These are phyloP conservation scores for Fusarium nanum DNA, from an alignment of 2,329 filamentous ascomycete species.

Conservation along the genomic window DNA sequence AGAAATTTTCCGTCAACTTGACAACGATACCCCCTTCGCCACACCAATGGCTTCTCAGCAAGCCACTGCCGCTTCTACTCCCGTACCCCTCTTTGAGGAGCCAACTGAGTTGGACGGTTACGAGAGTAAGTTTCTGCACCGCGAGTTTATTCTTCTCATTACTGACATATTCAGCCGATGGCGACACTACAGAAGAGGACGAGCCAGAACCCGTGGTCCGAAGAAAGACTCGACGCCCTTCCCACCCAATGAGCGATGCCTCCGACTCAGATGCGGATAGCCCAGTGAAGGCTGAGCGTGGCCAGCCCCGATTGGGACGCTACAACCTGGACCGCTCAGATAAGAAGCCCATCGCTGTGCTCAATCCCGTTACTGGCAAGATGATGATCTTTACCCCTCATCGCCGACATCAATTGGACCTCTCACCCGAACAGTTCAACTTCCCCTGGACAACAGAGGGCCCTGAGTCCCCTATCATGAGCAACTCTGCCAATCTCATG, in stretches of 20 bases:
- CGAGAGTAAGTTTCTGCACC: slow-evolving; percentile 64
- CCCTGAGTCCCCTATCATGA: slow-evolving; percentile 68
- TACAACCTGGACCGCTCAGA: slow-evolving; percentile 66
- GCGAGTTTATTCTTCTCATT: slow-evolving; percentile 32
- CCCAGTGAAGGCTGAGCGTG: slow-evolving; percentile 60
- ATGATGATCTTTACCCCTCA: slow-evolving; percentile 73
- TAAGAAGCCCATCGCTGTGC: slow-evolving; percentile 68
- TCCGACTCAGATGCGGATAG: slow-evolving; percentile 64
- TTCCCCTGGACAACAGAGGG: slow-evolving; percentile 58
- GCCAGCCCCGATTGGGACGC: slow-evolving; percentile 65
- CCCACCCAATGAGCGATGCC: slow-evolving; percentile 52
- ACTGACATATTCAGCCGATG: slow-evolving; percentile 65
- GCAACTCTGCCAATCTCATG: slow-evolving; percentile 80
- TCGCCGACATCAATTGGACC: slow-evolving; percentile 60
- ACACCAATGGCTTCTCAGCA: slow-evolving; percentile 54
- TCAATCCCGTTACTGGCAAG: slow-evolving; percentile 68
- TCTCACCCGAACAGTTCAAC: slow-evolving; percentile 67
- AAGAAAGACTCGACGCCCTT: slow-evolving; percentile 60
- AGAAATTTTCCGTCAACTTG: slow-evolving; percentile 52
- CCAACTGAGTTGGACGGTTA: slow-evolving; percentile 65
- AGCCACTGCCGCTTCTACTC: slow-evolving; percentile 40
- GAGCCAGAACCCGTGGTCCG: slow-evolving; percentile 61
- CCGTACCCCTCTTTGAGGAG: slow-evolving; percentile 50
- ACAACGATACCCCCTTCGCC: slow-evolving; percentile 57
- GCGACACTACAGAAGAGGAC: slow-evolving; percentile 72